A percentile compares a stretch with the other conserved stretches of the same genome.
Conservation (phyloP, 2,329 filamentous ascomycete species). For the Aspergillus caelatus region DNA sequence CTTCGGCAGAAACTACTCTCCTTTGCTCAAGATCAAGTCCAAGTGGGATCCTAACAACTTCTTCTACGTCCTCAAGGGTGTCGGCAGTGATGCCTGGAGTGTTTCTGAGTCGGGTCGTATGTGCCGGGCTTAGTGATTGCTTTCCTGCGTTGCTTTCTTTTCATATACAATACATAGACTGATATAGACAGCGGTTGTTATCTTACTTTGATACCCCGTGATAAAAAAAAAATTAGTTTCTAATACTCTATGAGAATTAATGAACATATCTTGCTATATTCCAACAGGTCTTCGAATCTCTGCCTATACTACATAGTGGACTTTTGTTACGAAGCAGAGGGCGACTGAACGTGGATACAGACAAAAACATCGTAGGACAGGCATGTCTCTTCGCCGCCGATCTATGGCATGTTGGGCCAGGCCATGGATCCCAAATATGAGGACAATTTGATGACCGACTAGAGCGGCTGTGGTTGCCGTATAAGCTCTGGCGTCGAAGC, state of each 20-base stretch:
- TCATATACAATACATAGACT: neutral
- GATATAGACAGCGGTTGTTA: neutral
- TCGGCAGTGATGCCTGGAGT: constrained; percentile 42
- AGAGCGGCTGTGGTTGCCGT: neutral
- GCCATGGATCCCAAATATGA: neutral
- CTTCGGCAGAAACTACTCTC: constrained; percentile 46
- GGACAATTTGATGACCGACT: neutral
- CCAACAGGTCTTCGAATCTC: neutral
- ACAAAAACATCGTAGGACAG: too few species aligned
- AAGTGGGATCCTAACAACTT: constrained; percentile 46
- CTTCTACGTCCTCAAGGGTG: constrained; percentile 45
- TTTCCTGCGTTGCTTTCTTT: neutral
- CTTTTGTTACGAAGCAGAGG: neutral
- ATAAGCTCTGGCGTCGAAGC: neutral
- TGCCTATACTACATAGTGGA: neutral
- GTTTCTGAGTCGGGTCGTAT: constrained; percentile 31
- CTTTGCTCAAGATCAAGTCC: constrained; percentile 41
- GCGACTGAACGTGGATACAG: neutral
- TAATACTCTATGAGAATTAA: neutral
- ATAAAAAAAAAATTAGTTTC: neutral
- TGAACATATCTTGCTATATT: neutral
- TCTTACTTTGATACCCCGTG: neutral
- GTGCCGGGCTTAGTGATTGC: constrained; percentile 23
- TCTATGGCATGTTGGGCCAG: neutral
- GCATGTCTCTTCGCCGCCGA: neutral